Percentiles rank a stretch among this genome's conserved stretches.
Conservation (phyloP, 2,329 filamentous ascomycete species). For the Stemphylium lycopersici region DNA sequence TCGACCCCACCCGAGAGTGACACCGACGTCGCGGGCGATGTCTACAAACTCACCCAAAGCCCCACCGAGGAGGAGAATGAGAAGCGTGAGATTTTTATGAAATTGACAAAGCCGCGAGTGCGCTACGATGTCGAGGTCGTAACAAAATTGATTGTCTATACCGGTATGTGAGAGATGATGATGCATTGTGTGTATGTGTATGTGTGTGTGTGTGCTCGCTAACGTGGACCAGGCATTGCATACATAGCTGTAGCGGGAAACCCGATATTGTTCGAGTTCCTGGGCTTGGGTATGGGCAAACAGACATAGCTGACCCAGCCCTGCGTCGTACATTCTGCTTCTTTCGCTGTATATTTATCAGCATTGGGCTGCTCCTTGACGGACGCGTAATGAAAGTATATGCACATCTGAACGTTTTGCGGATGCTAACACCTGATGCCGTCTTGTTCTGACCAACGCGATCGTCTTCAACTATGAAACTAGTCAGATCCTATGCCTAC, state of each 20-base stretch:
- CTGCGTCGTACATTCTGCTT: background rate
- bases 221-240: constrained; percentile 70
- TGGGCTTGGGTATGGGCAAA: constrained; percentile 55
- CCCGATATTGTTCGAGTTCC: constrained; percentile 72
- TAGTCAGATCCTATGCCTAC: background rate
- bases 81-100: constrained; percentile 75
- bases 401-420: too few species aligned
- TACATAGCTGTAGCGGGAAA: constrained; percentile 80
- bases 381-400: background rate
- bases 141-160: constrained; percentile 93
- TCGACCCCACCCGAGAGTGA: constrained; percentile 39
- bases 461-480: too few species aligned
- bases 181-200: background rate
- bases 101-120: constrained; percentile 83
- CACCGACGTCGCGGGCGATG: constrained; percentile 40
- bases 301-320: constrained; percentile 7
- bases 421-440: too few species aligned
- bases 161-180: constrained; percentile 64
- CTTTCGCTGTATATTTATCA: background rate
- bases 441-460: too few species aligned
- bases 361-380: constrained; percentile 1
- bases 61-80: constrained; percentile 46
- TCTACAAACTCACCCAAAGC: constrained; percentile 17
- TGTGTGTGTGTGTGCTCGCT: background rate
- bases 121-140: constrained; percentile 98